Base-by-base conservation (phyloP, 2,329 filamentous ascomycete species). In the Fusarium redolens region DNA sequence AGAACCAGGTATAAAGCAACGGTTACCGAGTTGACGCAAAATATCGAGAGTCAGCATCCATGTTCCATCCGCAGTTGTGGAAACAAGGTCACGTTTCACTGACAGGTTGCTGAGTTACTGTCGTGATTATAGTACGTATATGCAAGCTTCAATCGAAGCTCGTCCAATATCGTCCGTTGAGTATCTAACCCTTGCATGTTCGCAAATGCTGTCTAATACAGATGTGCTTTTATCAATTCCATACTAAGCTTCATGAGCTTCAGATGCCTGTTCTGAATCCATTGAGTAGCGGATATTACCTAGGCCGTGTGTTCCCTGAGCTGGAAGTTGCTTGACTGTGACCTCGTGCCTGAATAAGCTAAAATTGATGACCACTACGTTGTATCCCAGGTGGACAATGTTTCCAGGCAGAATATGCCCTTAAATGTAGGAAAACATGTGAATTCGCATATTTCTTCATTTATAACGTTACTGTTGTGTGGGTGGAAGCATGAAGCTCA, bases 41-140 rank as follows among this genome's bases (percentile, higher is more conserved):
- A 54, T 57, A 45, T 40, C 47, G n/a, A 55, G 50, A 52, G 50
- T 40, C 48, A 44, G 22, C 38, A 61, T 62, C 50, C 59, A 54
- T 57, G 67, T 57, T 67, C 52, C 61, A 71, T 48, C 61, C 37
- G 56, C 35, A 30, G 50, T 44, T 62, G 65, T 62, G 61, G 64
- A 48, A 56, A 56, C 58, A 44, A 47, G 45, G 31, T 35, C 61
- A 41, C 48, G 68, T 71, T 71, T 71, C 61, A 62, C 43, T 35
- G 61, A 57, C 31, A 68, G 67, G 65, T 65, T 72, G 65, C 57
- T 69, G 47, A 72, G 69, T 61, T 61, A 65, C 65, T 69, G 55
- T 52, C 45, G 33, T 65, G 51, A 69, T 48, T 69, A 45, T 63
- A 33, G 45, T 51, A 62, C 50, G 55, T 43, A 47, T 50, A 31